A percentile compares a stretch with the other conserved stretches of the same genome.
These are phyloP conservation scores for Microbotryum violaceum DNA, from an alignment of 1,284 basidiomycete species.

Conservation along the genomic window DNA sequence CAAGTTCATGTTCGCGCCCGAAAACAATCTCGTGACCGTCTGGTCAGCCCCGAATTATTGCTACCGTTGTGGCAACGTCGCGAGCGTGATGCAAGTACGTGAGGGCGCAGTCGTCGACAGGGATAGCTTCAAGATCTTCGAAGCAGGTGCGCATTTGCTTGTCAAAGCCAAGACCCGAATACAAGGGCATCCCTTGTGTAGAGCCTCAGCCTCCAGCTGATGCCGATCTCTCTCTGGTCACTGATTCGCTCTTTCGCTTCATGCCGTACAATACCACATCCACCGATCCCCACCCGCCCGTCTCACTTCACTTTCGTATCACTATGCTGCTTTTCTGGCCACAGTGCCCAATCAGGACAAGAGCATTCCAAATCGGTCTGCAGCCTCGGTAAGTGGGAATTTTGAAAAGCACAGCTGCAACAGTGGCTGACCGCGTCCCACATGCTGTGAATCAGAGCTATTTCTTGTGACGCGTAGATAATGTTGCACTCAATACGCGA, in stretches of 20 bases:
- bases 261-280: too few species aligned
- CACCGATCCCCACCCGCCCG: too few species aligned
- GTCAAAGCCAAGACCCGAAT: not conserved
- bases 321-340: too few species aligned
- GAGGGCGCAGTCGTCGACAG: conserved; percentile 34
- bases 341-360: conserved; percentile 26
- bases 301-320: too few species aligned
- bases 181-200: not conserved
- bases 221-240: not conserved
- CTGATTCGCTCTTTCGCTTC: not conserved
- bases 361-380: conserved; percentile 17
- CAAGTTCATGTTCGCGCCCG: conserved; percentile 79
- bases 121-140: conserved; percentile 44
- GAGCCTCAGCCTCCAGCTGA: not conserved
- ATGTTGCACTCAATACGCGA: not conserved
- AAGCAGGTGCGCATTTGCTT: conserved; percentile 35
- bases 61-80: conserved; percentile 51
- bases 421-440: not conserved
- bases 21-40: conserved; percentile 88
- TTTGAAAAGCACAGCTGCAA: not conserved
- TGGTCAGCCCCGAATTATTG: conserved; percentile 99
- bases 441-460: not conserved
- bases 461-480: not conserved
- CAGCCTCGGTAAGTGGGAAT: conserved; percentile 18
- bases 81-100: conserved; percentile 39